Evolutionary conservation across 495 filamentous ascomycete species (phyloP), one percentile per base, ranked within the genome.

Genomic region (Niebla homalea): DNA sequence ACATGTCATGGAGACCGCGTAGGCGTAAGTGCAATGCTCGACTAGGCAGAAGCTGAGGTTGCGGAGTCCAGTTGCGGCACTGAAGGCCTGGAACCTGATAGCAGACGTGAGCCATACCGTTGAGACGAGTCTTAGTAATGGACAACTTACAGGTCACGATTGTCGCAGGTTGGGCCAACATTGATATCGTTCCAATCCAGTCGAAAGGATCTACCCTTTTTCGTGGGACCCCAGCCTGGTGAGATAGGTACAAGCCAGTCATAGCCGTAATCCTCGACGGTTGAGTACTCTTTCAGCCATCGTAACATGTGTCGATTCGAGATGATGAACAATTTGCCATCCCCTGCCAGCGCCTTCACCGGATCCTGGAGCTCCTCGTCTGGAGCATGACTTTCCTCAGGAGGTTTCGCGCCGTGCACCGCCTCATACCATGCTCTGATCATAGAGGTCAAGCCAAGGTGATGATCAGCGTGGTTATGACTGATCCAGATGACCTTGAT

Each of bases 391-490:
- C 41, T 25, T 53, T 48, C 35, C 23, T 46, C 37, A 26, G 47
- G 49, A 23, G 54, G 55, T 15, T 53, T 25, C 37, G 42, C 43
- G 16, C 52, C 47, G 44, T 73, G 76, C 52, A 70, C 80, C 35
- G 65, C 68, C 16, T 70, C 59, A 51, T 83, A 80, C 79, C 87
- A 90, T 16, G 85, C 85, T 61, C 74, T 81, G 58, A 99, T 81
- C 22, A 96, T 67, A 16, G 82, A 74, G 22, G 73, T 72, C 0
- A 80, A 85, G 26, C 92, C 92, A 18, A 97, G 76, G 59, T 99
- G 92, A 64, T 99, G 92, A 68, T 99, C 92, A 23, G 92, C 92
- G 60, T 99, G 92, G 46, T 90, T 66, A 64, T 99, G 92, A 60
- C 85, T 90, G 60, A 99, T 90, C 83, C 86, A 96, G 48, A 99